Base-by-base conservation (phyloP, 257 asterid species). In the Parsonsia alboflavescens region DNA sequence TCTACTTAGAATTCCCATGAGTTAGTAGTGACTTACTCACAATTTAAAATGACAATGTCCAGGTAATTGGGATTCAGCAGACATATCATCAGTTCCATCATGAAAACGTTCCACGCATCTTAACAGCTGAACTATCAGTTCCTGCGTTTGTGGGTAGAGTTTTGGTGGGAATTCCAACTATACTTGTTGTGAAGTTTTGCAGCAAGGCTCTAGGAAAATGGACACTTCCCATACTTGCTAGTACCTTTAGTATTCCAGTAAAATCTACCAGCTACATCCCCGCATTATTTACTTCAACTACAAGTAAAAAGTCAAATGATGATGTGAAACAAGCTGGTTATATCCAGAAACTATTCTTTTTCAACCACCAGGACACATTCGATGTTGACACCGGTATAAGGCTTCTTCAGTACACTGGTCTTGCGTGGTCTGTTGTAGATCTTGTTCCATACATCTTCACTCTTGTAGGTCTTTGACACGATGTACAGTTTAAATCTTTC, bases 391-490 rank as follows among this genome's bases (percentile, higher is more conserved):
- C 98, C 9, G 96, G 99, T 81, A 92, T 92, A 76, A 89, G 98
- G 89, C 91, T 95, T 79, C 71, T 95, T 77, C 99, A 95, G 82
- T 95, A 95, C 70, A 84, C 98, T 77, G 96, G 97, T 71, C 96
- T 92, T 75, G 97, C 97, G 17, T 95, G 98, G 97, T 91, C 96
- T 3, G 96, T 91, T 28, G 99, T 91, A 73, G 99, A 91, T 81
- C 98, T 89, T 66, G 99, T 92, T 82, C 98, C 99, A 69, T 90
- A 91, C 57, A 19, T 88, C 30, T 93, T 92, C 82, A 81, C 85
- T 70, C 84, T 76, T 74, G 74, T 90, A 33, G 85, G 92, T 78
- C 83, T 95, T 78, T 93, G 92, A 93, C 77, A 73, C 79, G 75
- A 73, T 21, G 81, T 78, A 67, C 26, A 68, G 15, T 45, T 53